Evolutionary conservation across 148 eudicot genomes (phyloP).

Genomic region (Polygonum aviculare): DNA sequence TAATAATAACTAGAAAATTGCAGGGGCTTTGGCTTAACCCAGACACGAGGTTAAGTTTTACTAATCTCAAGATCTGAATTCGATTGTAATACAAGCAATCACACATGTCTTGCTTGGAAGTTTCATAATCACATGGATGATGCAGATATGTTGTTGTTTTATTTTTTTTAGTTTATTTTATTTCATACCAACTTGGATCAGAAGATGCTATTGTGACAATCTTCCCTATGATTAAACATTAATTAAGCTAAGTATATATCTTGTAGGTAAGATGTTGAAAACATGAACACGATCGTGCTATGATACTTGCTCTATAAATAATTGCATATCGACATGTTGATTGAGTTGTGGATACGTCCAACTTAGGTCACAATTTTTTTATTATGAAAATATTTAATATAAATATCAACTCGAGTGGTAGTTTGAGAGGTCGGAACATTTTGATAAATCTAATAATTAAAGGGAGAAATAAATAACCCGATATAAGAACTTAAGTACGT

Average conservation of each 20-base stretch:
- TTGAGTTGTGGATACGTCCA: background rate
- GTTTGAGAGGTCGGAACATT: too few species aligned
- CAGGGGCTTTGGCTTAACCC: background rate
- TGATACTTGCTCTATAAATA: background rate
- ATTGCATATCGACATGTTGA: background rate
- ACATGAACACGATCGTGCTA: background rate
- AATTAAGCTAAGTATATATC: background rate
- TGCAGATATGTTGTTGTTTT: background rate
- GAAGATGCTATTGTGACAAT: background rate
- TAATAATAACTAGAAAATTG: background rate
- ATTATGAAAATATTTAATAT: too few species aligned
- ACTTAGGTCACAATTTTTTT: background rate
- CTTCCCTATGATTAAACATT: background rate
- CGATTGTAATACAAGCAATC: constrained; percentile 1
- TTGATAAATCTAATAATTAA: too few species aligned
- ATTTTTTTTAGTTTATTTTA: background rate
- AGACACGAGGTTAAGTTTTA: constrained; percentile 6
- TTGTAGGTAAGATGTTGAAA: background rate
- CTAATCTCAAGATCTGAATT: constrained; percentile 4
- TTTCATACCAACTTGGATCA: background rate
- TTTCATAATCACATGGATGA: constrained; percentile 2
- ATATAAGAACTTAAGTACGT: too few species aligned
- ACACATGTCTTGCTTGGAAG: constrained; percentile 11
- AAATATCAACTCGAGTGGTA: too few species aligned
- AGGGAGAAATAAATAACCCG: too few species aligned